A percentile compares a stretch with the other conserved stretches of the same genome.
Conservation (phyloP, 768 basidiomycete species). For the Peribolospora kevripleyi region DNA sequence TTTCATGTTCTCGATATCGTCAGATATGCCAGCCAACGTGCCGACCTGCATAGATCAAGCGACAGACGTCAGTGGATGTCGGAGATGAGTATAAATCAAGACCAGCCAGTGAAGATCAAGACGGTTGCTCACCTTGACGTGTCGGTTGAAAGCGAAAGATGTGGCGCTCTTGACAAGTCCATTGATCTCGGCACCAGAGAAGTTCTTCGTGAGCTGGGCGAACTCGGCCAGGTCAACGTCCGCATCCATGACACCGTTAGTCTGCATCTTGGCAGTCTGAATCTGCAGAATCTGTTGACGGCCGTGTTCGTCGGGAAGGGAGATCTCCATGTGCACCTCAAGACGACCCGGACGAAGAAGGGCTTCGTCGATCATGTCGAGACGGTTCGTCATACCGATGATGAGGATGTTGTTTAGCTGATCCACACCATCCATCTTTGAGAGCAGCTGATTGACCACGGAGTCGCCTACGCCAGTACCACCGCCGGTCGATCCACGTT, state of each 20-base stretch:
- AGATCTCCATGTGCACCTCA: constrained; percentile 99
- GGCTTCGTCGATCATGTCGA: constrained; percentile 98
- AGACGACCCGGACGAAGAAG: constrained; percentile 90
- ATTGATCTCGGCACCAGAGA: constrained; percentile 84
- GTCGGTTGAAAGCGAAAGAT: constrained; percentile 89
- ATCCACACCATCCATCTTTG: constrained; percentile 99
- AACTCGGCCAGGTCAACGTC: constrained; percentile 68
- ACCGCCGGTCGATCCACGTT: constrained; percentile 70
- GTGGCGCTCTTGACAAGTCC: constrained; percentile 95
- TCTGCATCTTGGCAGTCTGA: constrained; percentile 84
- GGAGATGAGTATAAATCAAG: background rate
- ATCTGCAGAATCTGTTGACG: constrained; percentile 82
- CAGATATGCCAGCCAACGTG: constrained; percentile 84
- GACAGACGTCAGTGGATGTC: background rate
- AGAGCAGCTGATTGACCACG: constrained; percentile 90
- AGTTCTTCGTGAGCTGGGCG: constrained; percentile 73
- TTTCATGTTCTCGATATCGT: constrained; percentile 78
- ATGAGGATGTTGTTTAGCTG: constrained; percentile 96
- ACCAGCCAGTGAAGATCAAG: too few relatives aligned
- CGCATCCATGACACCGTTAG: constrained; percentile 62
- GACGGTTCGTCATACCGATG: constrained; percentile 97
- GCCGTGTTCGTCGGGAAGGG: constrained; percentile 78
- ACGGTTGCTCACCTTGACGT: constrained; percentile 44
- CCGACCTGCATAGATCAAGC: constrained; percentile 32
- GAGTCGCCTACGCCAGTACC: constrained; percentile 98